These are phyloP conservation scores for Neohortaea acidophila DNA, from an alignment of 495 filamentous ascomycete species.

Conservation along the genomic window DNA sequence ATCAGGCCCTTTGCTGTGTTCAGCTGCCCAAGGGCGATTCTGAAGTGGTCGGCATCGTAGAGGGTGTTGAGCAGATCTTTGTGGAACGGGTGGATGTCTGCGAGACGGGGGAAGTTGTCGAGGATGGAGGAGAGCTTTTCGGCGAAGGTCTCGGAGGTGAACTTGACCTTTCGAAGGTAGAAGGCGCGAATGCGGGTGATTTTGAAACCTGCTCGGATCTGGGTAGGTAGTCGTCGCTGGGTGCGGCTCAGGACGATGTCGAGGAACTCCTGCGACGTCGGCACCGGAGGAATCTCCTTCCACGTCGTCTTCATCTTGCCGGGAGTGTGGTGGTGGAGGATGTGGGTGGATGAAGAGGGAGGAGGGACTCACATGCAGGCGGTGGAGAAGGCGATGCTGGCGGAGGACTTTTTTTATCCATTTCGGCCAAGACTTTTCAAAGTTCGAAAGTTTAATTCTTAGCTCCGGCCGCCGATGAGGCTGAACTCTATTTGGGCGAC, in stretches of 20 bases:
- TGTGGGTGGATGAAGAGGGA: background rate
- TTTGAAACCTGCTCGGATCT: constrained; percentile 91
- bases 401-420: too few relatives aligned
- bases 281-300: constrained; percentile 79
- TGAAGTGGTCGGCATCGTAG: constrained; percentile 96
- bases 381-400: too few relatives aligned
- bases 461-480: too few relatives aligned
- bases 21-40: constrained; percentile 88
- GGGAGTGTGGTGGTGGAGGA: background rate
- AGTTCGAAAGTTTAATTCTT: too few relatives aligned
- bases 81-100: constrained; percentile 96
- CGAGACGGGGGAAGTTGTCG: constrained; percentile 81
- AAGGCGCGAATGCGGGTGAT: constrained; percentile 92
- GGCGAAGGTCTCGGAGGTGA: constrained; percentile 90
- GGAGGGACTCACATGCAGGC: too few relatives aligned
- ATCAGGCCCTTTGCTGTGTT: constrained; percentile 93
- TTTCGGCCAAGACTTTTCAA: too few relatives aligned
- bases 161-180: constrained; percentile 97
- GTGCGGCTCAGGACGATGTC: constrained; percentile 93
- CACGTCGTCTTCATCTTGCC: constrained; percentile 51
- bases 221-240: constrained; percentile 84
- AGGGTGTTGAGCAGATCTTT: constrained; percentile 71
- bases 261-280: constrained; percentile 85
- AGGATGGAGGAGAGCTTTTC: constrained; percentile 84
- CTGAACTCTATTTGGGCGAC: too few relatives aligned